These are phyloP conservation scores for Euclidium syriacum DNA, from an alignment of 345 rosid genomes.

Conservation along the genomic window DNA sequence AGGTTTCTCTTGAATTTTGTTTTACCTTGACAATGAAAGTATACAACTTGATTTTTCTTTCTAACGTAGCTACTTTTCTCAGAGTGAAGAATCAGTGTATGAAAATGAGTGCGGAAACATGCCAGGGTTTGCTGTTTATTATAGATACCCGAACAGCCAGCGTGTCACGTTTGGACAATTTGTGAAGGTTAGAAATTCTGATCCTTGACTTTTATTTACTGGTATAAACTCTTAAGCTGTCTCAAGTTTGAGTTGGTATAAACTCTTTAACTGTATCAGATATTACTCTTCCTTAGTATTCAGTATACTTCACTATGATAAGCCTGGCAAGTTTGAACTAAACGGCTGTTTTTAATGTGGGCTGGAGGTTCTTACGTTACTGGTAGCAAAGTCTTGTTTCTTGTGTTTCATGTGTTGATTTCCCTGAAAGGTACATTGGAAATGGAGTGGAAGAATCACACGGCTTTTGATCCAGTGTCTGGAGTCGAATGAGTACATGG, in stretches of 20 bases:
- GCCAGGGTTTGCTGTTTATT: conserved; percentile 99
- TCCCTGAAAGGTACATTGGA: conserved; percentile 86
- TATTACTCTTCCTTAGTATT: conserved; percentile 1
- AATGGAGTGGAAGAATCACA: conserved; percentile 97
- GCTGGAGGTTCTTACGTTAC: not conserved
- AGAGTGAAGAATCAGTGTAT: conserved; percentile 94
- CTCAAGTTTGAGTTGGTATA: not conserved
- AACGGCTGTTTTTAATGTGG: not conserved
- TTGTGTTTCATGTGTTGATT: conserved; percentile 19
- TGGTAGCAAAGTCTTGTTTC: conserved; percentile 13
- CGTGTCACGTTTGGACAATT: conserved; percentile 98
- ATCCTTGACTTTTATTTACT: not conserved
- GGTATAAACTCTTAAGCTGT: not conserved
- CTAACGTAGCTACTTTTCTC: conserved; percentile 24
- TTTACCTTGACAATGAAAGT: not conserved
- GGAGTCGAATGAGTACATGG: conserved; percentile 97
- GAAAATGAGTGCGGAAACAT: conserved; percentile 96
- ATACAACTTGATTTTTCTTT: not conserved
- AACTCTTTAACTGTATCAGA: not conserved
- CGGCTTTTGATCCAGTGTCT: conserved; percentile 87
- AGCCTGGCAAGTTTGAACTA: not conserved
- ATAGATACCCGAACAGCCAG: conserved; percentile 92
- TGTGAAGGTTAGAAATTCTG: conserved; percentile 66
- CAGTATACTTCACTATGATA: not conserved
- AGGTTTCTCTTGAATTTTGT: conserved; percentile 42